phyloP scores from a whole-genome alignment of 345 rosid species.

The Abelmoschus esculentus region DNA sequence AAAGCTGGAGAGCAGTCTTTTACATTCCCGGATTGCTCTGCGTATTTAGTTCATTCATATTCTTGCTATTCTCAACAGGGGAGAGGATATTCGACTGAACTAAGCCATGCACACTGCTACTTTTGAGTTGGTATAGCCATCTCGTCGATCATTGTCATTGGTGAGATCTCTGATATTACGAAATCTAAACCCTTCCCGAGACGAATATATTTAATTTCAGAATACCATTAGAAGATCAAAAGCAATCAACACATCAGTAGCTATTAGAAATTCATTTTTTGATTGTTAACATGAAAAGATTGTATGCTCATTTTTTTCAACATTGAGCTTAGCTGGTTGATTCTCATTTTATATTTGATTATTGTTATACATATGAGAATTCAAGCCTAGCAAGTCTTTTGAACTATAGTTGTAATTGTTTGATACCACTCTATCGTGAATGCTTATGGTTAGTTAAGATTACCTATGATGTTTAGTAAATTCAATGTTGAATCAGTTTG shows the following conservation, averaged over 20 bases:
- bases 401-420: background rate
- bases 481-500: background rate
- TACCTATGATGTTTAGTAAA: background rate
- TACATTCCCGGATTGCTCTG: slow-evolving; percentile 81
- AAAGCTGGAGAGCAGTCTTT: slow-evolving; percentile 86
- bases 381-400: background rate
- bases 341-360: background rate
- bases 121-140: background rate
- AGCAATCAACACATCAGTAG: slow-evolving; percentile 4
- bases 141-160: background rate
- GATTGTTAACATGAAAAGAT: background rate
- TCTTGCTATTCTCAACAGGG: slow-evolving; percentile 76
- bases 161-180: background rate
- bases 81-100: slow-evolving; percentile 89
- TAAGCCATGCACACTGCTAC: background rate
- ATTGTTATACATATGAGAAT: background rate
- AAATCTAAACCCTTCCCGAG: background rate
- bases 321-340: background rate
- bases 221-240: slow-evolving; percentile 3
- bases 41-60: slow-evolving; percentile 66
- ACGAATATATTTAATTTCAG: slow-evolving; percentile 7
- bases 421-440: background rate
- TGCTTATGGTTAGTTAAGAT: background rate
- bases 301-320: background rate
- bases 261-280: background rate